A percentile compares a stretch with the other conserved stretches of the same genome.
Evolutionary conservation across 106 monocot genomes (phyloP).

Genomic region (Dendrobium chrysotoxum): DNA sequence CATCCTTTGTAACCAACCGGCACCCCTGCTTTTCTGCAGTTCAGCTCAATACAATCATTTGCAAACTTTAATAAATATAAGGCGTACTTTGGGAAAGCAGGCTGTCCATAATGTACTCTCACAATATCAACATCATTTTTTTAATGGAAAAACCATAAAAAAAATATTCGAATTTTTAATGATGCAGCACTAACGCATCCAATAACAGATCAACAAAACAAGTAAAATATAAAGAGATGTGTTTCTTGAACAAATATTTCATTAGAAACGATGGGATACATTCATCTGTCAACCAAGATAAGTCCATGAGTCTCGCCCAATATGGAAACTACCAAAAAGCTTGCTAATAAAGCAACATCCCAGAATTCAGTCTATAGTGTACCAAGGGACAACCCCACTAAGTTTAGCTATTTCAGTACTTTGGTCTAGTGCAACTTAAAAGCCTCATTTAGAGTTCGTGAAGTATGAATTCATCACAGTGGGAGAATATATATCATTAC

Average conservation of each 20-base stretch:
- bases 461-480: not conserved
- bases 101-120: not conserved
- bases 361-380: not conserved
- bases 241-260: not conserved
- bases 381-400: not conserved
- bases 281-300: not conserved
- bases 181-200: not conserved
- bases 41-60: not conserved
- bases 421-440: not conserved
- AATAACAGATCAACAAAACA: not conserved
- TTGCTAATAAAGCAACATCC: not conserved
- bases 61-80: not conserved
- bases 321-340: not conserved
- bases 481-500: not conserved
- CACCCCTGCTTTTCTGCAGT: constrained; percentile 63
- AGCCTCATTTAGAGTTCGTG: not conserved
- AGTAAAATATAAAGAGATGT: constrained; percentile 1
- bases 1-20: constrained; percentile 86
- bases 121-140: not conserved
- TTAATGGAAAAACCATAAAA: not conserved
- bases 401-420: not conserved
- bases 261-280: not conserved
- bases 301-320: not conserved
- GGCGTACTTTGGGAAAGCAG: not conserved
- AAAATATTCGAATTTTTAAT: not conserved